Evolutionary conservation across 768 basidiomycete genomes (phyloP).

Genomic region (Russula dissimulans): DNA sequence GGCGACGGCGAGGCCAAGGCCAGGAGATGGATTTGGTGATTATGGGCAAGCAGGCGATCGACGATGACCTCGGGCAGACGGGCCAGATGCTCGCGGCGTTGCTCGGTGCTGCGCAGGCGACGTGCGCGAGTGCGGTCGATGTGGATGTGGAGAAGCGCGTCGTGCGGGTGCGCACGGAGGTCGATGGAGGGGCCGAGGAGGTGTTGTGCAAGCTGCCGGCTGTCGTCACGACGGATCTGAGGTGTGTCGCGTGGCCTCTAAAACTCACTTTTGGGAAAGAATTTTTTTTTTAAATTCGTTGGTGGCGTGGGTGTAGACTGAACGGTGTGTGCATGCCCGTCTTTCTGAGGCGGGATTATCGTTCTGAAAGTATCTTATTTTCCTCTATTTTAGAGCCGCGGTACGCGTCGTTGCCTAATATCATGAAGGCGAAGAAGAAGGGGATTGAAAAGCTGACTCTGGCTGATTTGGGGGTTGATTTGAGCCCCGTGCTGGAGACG

Average conservation of each 20-base stretch:
- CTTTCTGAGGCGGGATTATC: neutral
- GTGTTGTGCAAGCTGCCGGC: slow-evolving; percentile 71
- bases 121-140: slow-evolving; percentile 84
- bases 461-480: slow-evolving; percentile 74
- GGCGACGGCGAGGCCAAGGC: slow-evolving; percentile 30
- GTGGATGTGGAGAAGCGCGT: slow-evolving; percentile 54
- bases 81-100: slow-evolving; percentile 96
- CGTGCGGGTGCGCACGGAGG: slow-evolving; percentile 74
- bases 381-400: slow-evolving; percentile 53
- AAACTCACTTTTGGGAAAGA: no score
- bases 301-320: slow-evolving; percentile 36
- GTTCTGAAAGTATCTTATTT: neutral
- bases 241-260: slow-evolving; percentile 39
- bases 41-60: slow-evolving; percentile 96
- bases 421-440: slow-evolving; percentile 99
- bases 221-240: slow-evolving; percentile 85
- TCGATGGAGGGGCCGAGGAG: slow-evolving; percentile 90
- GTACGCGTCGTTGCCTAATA: slow-evolving; percentile 94
- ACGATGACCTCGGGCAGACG: slow-evolving; percentile 92
- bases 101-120: slow-evolving; percentile 88
- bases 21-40: slow-evolving; percentile 74
- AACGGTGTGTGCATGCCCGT: slow-evolving; percentile 46
- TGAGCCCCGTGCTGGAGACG: slow-evolving; percentile 74
- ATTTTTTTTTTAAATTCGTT: neutral
- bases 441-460: slow-evolving; percentile 76